Percentiles rank a stretch among this genome's conserved stretches.
phyloP scores from a whole-genome alignment of 129 eudicot species.

The Ambrosia trifida region DNA sequence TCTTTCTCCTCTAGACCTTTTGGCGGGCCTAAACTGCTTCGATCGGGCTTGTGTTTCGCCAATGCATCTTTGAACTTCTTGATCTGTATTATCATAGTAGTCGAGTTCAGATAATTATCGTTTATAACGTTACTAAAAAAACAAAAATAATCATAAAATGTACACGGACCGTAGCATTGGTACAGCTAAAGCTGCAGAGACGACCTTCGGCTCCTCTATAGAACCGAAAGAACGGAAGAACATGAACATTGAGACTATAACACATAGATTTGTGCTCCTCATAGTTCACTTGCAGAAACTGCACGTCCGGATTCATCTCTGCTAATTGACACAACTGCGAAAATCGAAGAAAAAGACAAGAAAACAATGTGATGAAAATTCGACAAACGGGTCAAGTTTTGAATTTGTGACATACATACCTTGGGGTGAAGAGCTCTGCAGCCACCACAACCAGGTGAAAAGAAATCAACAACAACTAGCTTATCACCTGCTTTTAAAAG shows the following conservation, averaged over 20 bases:
- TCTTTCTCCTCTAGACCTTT: slow-evolving; percentile 85
- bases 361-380: no score
- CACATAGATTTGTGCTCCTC: slow-evolving; percentile 86
- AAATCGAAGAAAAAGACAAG: neutral
- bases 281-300: slow-evolving; percentile 67
- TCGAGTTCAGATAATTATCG: neutral
- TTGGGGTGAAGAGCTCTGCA: slow-evolving; percentile 91
- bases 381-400: no score
- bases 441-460: slow-evolving; percentile 88
- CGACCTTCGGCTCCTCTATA: slow-evolving; percentile 83
- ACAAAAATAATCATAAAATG: neutral
- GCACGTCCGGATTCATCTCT: slow-evolving; percentile 79
- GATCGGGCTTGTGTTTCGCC: slow-evolving; percentile 56
- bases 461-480: slow-evolving; percentile 69
- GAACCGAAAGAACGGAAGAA: slow-evolving; percentile 82
- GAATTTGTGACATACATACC: slow-evolving; percentile 32
- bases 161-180: slow-evolving; percentile 84
- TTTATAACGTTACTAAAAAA: neutral
- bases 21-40: slow-evolving; percentile 63
- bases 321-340: slow-evolving; percentile 80
- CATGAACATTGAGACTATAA: slow-evolving; percentile 70
- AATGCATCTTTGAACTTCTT: slow-evolving; percentile 68
- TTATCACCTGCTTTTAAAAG: slow-evolving; percentile 60
- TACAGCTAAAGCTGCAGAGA: slow-evolving; percentile 83
- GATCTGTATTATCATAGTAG: slow-evolving; percentile 42